Evolutionary conservation across 257 asterid genomes (phyloP).

Genomic region (Solanum chiquidenum): DNA sequence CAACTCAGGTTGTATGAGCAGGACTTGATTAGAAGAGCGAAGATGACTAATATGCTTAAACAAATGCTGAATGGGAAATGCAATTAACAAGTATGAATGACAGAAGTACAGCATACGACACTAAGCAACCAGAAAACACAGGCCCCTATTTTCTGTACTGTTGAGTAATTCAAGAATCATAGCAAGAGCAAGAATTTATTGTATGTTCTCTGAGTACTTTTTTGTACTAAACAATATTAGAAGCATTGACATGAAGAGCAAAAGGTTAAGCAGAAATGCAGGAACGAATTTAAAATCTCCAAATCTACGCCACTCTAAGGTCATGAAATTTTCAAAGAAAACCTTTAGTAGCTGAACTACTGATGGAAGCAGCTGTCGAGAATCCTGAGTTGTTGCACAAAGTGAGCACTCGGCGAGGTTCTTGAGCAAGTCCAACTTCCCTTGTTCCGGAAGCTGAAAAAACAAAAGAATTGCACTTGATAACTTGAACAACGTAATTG

Average conservation of each 20-base stretch:
- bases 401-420: conserved; percentile 76
- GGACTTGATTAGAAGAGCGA: neutral
- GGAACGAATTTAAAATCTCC: neutral
- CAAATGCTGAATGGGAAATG: neutral
- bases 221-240: neutral
- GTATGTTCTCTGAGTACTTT: neutral
- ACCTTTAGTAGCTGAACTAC: conserved; percentile 89
- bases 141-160: neutral
- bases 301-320: neutral
- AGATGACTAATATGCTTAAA: neutral
- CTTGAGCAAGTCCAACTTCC: conserved; percentile 73
- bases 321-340: neutral
- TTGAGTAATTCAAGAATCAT: neutral
- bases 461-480: neutral
- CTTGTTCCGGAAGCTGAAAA: conserved; percentile 75
- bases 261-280: neutral
- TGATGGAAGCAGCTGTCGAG: conserved; percentile 80
- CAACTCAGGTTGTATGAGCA: neutral
- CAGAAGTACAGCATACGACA: neutral
- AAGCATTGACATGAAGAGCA: neutral
- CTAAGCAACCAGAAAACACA: neutral
- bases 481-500: neutral
- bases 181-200: neutral
- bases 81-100: neutral
- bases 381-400: conserved; percentile 75